Percentiles rank a stretch among this genome's conserved stretches.
phyloP scores from a whole-genome alignment of 2,329 filamentous ascomycete species.

The Claviceps monticola region DNA sequence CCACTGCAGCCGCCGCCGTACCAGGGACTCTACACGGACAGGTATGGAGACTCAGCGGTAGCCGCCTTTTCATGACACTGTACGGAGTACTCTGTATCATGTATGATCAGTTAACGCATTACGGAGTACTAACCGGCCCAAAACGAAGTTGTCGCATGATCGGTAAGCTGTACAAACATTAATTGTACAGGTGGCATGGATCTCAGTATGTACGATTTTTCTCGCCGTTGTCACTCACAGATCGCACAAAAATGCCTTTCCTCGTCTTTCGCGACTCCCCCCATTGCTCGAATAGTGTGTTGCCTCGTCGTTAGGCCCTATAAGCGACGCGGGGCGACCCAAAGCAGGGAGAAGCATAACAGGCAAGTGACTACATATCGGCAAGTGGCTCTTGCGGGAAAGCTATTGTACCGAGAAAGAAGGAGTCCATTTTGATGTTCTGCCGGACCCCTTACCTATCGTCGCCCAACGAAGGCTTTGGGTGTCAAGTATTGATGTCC shows the following conservation, averaged over 20 bases:
- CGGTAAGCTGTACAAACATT: not conserved
- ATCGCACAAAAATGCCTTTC: not conserved
- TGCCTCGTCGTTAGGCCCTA: no score
- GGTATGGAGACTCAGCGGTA: not conserved
- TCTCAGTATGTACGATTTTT: not conserved
- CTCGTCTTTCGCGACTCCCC: not conserved
- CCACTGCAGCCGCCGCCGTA: not conserved
- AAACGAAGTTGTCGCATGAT: not conserved
- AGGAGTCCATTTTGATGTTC: not conserved
- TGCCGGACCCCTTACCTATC: conserved; percentile 3
- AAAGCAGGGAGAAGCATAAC: no score
- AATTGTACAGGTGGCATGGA: not conserved
- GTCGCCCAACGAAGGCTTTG: conserved; percentile 10
- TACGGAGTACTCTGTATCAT: not conserved
- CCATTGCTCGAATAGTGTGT: no score
- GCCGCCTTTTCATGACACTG: not conserved
- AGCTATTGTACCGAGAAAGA: not conserved
- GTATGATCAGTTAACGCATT: not conserved
- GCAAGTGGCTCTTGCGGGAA: not conserved
- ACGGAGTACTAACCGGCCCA: no score
- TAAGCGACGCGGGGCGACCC: no score
- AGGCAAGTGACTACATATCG: not conserved
- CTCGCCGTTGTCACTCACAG: not conserved
- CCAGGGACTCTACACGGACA: not conserved
- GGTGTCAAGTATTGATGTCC: conserved; percentile 14